Conservation (phyloP, 2,329 filamentous ascomycete genomes). For the Colletotrichum musicola region DNA sequence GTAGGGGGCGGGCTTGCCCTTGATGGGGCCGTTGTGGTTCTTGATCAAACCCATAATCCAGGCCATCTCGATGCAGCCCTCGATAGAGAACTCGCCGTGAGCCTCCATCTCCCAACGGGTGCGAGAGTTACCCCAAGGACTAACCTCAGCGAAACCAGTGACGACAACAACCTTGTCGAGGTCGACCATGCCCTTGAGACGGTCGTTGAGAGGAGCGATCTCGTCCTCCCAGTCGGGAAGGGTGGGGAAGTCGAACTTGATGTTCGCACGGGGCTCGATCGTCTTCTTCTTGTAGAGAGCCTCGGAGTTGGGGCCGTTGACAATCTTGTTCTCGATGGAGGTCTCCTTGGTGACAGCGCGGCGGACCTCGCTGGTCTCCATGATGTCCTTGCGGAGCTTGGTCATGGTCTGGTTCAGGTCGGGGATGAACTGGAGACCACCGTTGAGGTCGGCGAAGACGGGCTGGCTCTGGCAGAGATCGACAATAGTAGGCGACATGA, state of each 20-base stretch:
- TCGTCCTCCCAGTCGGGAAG: constrained; percentile 94
- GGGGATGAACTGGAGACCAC: constrained; percentile 96
- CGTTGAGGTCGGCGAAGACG: constrained; percentile 97
- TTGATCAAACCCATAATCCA: constrained; percentile 99
- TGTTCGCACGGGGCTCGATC: constrained; percentile 93
- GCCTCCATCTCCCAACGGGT: constrained; percentile 99
- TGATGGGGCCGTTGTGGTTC: constrained; percentile 96
- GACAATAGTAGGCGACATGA: constrained; percentile 94
- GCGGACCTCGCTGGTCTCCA: constrained; percentile 93
- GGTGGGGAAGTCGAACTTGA: constrained; percentile 95
- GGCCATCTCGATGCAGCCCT: constrained; percentile 98
- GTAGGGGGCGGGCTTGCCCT: constrained; percentile 84
- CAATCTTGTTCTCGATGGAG: constrained; percentile 94
- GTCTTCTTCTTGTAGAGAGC: constrained; percentile 94
- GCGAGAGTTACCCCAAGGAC: constrained; percentile 98
- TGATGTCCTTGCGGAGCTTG: constrained; percentile 92
- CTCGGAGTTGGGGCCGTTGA: constrained; percentile 94
- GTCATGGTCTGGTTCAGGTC: constrained; percentile 96
- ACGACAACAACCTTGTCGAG: constrained; percentile 98
- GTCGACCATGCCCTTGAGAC: constrained; percentile 97
- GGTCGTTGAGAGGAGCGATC: constrained; percentile 86
- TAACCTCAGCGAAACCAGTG: constrained; percentile 95
- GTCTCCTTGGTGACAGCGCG: constrained; percentile 96
- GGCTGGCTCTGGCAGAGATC: constrained; percentile 96
- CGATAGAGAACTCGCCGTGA: constrained; percentile 94